Base-by-base conservation (phyloP, 2,329 filamentous ascomycete genomes). In the Colletotrichum paranaense region DNA sequence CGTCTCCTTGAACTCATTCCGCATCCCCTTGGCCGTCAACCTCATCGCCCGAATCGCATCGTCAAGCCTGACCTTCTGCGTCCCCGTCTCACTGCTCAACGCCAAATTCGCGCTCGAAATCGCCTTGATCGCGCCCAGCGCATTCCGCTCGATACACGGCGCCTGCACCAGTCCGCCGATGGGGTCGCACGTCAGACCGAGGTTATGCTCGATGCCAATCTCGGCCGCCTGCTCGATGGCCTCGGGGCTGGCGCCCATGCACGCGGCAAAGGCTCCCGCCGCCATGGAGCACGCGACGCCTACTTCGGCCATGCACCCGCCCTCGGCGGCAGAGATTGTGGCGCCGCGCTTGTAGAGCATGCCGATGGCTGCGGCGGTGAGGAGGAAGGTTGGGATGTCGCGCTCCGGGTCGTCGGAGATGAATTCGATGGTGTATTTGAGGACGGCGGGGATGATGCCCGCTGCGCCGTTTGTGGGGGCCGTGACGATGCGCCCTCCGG, bases 301-400 rank as follows among this genome's bases (percentile, higher is more conserved):
- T 0, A 88, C 86, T 75, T 88, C 86, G n/a, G 86, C 86, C 86
- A 88, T 88, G 78, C 86, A 88, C 0, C 86, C 86, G 52, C 86
- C 86, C 74, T 88, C 86, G 2, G 86, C 86, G 0, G 86, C 86
- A 0, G 86, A 87, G 73, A 88, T 88, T 24, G 86, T 88, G 0
- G 86, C 86, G 4, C 86, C 86, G 22, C 86, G 85, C 80, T 88
- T 88, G 80, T 87, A 88, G 26, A 88, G 81, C 86, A 88, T 88
- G 58, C 86, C 86, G 26, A 88, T 86, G 6, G 86, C 86, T 0
- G 86, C 81, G 2, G 86, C 84, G 1, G 86, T 88, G 1, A 88
- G 80, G 0, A 88, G 78, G 77, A 88, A 88, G 0, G 86, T 88
- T 5, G 84, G 80, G 12, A 87, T 82, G 68, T 88, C 86, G 57